phyloP scores from a whole-genome alignment of 768 basidiomycete genomes.

The Tricholoma saponaceum region DNA sequence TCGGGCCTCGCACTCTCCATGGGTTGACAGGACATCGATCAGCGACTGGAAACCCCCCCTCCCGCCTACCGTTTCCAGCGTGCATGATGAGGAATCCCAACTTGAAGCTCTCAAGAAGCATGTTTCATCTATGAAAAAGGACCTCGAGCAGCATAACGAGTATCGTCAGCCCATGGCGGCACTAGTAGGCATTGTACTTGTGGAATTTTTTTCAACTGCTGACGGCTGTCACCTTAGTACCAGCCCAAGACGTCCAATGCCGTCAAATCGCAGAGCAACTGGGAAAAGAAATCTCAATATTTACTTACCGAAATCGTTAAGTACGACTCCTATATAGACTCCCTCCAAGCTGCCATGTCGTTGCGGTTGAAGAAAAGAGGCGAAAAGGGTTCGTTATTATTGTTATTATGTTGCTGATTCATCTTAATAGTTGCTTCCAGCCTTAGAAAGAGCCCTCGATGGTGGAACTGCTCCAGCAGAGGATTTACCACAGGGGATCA shows the following conservation, averaged over 20 bases:
- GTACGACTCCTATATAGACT: constrained; percentile 93
- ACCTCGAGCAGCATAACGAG: constrained; percentile 80
- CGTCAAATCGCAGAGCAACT: constrained; percentile 79
- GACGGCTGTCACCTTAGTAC: constrained; percentile 51
- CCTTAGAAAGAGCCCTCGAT: constrained; percentile 31
- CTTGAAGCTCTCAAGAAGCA: constrained; percentile 87
- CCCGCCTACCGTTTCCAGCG: constrained; percentile 77
- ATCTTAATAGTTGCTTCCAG: constrained; percentile 11
- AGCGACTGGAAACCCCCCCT: constrained; percentile 95
- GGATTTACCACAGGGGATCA: constrained; percentile 15
- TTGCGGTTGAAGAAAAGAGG: constrained; percentile 87
- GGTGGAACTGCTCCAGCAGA: constrained; percentile 28
- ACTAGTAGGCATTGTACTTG: constrained; percentile 45
- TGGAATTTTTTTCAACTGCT: constrained; percentile 9
- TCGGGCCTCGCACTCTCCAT: constrained; percentile 65
- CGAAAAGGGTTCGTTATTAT: constrained; percentile 54
- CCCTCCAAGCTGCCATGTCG: constrained; percentile 77
- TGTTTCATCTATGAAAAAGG: constrained; percentile 66
- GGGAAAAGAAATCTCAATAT: constrained; percentile 90
- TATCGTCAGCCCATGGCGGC: constrained; percentile 77
- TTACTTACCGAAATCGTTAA: constrained; percentile 91
- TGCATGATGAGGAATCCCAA: constrained; percentile 90
- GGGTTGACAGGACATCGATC: constrained; percentile 71
- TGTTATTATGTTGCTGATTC: not conserved
- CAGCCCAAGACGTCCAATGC: constrained; percentile 70